Conservation (phyloP, 23 red algal species). For the Porphyridium purpureum region DNA sequence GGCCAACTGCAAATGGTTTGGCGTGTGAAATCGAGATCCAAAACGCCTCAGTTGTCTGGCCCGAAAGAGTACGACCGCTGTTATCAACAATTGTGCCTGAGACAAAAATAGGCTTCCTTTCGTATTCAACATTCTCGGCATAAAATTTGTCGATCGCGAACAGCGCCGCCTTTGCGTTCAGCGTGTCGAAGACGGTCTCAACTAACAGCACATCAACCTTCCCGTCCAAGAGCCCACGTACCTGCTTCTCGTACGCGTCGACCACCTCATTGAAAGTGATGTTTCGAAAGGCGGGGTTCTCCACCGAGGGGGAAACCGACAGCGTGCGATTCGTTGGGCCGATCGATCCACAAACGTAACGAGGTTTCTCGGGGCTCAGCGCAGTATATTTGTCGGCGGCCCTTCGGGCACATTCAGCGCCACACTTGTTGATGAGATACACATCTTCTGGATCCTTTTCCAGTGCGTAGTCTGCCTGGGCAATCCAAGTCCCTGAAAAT, state of each 20-base stretch:
- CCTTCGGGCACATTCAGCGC: constrained; percentile 16
- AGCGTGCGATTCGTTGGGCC: constrained; percentile 69
- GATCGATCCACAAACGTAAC: constrained; percentile 53
- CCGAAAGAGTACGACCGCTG: constrained; percentile 53
- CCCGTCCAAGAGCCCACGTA: constrained; percentile 30
- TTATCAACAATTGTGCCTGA: constrained; percentile 69
- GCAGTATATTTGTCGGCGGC: constrained; percentile 25
- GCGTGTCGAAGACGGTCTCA: constrained; percentile 74
- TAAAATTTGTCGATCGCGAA: constrained; percentile 62
- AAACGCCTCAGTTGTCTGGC: constrained; percentile 76
- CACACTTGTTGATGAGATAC: constrained; percentile 51
- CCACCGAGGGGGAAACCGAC: constrained; percentile 52
- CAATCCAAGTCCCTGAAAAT: constrained; percentile 56
- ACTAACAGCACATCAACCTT: constrained; percentile 53
- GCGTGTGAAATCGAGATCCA: constrained; percentile 50
- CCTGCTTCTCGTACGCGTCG: constrained; percentile 35
- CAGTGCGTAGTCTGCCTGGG: constrained; percentile 61
- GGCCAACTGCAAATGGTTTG: constrained; percentile 39
- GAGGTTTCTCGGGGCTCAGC: not conserved
- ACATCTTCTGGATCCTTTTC: constrained; percentile 53
- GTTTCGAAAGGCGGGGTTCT: constrained; percentile 56
- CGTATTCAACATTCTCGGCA: constrained; percentile 9
- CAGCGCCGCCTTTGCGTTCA: constrained; percentile 67
- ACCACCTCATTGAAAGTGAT: constrained; percentile 54
- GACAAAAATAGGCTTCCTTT: constrained; percentile 30